Conservation (phyloP, 257 asterid species). For the Solanum pinnatisectum region DNA sequence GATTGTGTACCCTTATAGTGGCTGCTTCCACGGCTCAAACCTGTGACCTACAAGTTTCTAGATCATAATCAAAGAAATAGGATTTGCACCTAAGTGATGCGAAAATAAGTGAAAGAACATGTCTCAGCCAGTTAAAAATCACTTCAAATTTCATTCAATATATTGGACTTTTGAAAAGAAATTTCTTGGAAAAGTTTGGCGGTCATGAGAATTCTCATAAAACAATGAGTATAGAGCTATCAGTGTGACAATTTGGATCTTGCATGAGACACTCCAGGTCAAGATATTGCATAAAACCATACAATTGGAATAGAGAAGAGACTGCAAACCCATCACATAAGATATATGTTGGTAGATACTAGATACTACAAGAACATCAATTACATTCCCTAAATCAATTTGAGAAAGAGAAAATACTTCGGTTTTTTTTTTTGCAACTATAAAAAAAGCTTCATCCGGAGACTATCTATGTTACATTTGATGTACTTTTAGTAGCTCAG, state of each 20-base stretch:
- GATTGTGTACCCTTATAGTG: neutral
- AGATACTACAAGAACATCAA: slow-evolving; percentile 32
- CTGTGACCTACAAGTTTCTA: neutral
- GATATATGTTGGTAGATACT: slow-evolving; percentile 27
- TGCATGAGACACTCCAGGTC: slow-evolving; percentile 46
- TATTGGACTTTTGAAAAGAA: neutral
- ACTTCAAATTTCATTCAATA: neutral
- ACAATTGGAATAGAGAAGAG: slow-evolving; percentile 33
- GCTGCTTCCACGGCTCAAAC: neutral
- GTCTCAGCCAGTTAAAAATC: neutral
- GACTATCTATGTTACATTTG: neutral
- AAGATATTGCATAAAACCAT: slow-evolving; percentile 49
- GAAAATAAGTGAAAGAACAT: neutral
- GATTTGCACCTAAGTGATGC: neutral
- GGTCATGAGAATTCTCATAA: slow-evolving; percentile 3
- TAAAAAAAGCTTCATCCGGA: neutral
- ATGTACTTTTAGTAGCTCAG: neutral
- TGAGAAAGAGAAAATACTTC: neutral
- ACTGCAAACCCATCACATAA: slow-evolving; percentile 47
- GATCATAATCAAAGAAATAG: neutral
- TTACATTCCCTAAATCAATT: neutral
- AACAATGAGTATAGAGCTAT: slow-evolving; percentile 31
- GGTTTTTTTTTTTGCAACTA: neutral
- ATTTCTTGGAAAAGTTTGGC: neutral
- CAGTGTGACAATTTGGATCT: slow-evolving; percentile 27